phyloP scores from a whole-genome alignment of 441 rosid genomes.

The Manihot esculenta region DNA sequence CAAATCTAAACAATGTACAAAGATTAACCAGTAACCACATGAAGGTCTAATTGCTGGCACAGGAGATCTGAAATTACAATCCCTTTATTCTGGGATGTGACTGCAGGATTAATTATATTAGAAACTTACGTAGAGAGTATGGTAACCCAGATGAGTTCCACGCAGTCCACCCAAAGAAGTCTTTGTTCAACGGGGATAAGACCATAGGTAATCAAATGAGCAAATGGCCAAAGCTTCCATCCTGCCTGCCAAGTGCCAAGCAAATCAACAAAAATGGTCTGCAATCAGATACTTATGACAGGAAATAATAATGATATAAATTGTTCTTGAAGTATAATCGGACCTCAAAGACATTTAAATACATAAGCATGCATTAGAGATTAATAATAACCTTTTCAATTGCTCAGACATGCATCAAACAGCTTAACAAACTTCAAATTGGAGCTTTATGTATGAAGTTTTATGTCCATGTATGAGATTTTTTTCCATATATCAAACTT shows the following conservation, averaged over 20 bases:
- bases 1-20: not conserved
- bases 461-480: not conserved
- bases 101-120: not conserved
- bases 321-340: too few species aligned
- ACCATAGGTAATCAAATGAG: conserved; percentile 89
- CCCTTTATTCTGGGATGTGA: not conserved
- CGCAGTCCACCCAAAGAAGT: conserved; percentile 91
- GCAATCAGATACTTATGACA: too few species aligned
- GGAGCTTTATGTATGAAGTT: not conserved
- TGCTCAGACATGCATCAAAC: not conserved
- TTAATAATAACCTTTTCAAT: not conserved
- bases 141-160: conserved; percentile 92
- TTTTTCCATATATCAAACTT: not conserved
- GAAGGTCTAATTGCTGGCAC: not conserved
- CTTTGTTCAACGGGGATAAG: conserved; percentile 80
- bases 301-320: too few species aligned
- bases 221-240: conserved; percentile 98
- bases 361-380: not conserved
- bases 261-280: conserved; percentile 53
- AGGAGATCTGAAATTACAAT: not conserved
- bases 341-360: too few species aligned
- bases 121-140: conserved; percentile 66
- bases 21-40: not conserved
- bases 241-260: conserved; percentile 79
- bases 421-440: not conserved